Conservation (phyloP, 148 eudicot genomes). For the Rhododendron kiyosumense region DNA sequence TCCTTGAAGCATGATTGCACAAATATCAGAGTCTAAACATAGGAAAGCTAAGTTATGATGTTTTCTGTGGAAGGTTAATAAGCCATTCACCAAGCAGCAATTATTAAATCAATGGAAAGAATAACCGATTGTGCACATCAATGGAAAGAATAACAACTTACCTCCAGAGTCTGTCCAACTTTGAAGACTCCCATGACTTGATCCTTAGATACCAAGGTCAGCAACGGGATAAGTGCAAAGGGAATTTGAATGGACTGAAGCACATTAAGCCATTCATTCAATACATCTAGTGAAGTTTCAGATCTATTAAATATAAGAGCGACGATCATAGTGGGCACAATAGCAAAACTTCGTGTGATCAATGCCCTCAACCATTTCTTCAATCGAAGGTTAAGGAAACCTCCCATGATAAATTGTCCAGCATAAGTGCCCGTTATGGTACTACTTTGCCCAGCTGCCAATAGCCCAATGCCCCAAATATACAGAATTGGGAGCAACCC, state of each 20-base stretch:
- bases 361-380: slow-evolving; percentile 78
- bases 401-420: slow-evolving; percentile 88
- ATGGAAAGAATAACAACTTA: slow-evolving; percentile 15
- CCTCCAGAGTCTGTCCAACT: slow-evolving; percentile 61
- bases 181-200: slow-evolving; percentile 65
- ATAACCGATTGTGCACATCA: not conserved
- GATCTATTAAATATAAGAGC: slow-evolving; percentile 66
- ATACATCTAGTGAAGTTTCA: slow-evolving; percentile 55
- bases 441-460: slow-evolving; percentile 92
- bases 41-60: not conserved
- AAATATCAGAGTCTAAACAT: not conserved
- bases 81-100: not conserved
- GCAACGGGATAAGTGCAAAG: slow-evolving; percentile 82
- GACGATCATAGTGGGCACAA: slow-evolving; percentile 75
- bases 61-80: not conserved
- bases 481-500: slow-evolving; percentile 70
- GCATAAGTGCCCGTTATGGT: slow-evolving; percentile 92
- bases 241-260: slow-evolving; percentile 86
- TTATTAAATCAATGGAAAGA: not conserved
- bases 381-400: slow-evolving; percentile 66
- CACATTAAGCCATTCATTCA: slow-evolving; percentile 91
- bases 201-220: slow-evolving; percentile 69
- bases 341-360: slow-evolving; percentile 85
- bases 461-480: slow-evolving; percentile 92
- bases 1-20: not conserved